Conservation (phyloP, 495 filamentous ascomycete genomes). For the Neurospora intermedia region DNA sequence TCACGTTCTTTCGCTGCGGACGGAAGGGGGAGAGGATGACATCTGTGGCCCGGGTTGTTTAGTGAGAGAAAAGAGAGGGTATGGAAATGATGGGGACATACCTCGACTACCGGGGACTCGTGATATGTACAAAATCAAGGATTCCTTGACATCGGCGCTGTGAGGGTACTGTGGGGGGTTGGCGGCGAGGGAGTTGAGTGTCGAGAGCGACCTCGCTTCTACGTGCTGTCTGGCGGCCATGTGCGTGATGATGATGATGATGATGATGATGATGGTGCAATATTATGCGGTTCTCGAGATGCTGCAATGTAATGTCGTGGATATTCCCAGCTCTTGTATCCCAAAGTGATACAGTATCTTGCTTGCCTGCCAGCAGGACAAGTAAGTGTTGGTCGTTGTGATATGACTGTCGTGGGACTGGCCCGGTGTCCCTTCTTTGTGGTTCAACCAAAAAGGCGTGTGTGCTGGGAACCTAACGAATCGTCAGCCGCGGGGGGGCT, state of each 20-base stretch:
- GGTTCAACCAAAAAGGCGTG: neutral
- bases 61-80: conserved; percentile 1
- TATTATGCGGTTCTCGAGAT: neutral
- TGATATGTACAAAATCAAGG: conserved; percentile 79
- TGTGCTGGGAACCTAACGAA: neutral
- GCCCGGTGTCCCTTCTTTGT: neutral
- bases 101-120: conserved; percentile 84
- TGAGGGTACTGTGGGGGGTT: conserved; percentile 75
- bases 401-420: neutral
- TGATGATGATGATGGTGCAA: neutral
- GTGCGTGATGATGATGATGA: neutral
- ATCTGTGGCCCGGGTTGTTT: conserved; percentile 44
- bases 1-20: conserved; percentile 77
- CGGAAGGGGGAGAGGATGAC: conserved; percentile 88
- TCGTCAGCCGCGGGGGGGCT: neutral
- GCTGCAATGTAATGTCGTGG: neutral
- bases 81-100: conserved; percentile 27
- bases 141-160: conserved; percentile 56
- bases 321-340: neutral
- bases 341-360: neutral
- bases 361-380: neutral
- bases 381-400: neutral
- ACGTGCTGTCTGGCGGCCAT: conserved; percentile 33
- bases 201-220: conserved; percentile 74
- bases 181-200: conserved; percentile 67